These are phyloP conservation scores for Magnaporthales sp. DNA, from an alignment of 2,329 filamentous ascomycete species.

Conservation along the genomic window DNA sequence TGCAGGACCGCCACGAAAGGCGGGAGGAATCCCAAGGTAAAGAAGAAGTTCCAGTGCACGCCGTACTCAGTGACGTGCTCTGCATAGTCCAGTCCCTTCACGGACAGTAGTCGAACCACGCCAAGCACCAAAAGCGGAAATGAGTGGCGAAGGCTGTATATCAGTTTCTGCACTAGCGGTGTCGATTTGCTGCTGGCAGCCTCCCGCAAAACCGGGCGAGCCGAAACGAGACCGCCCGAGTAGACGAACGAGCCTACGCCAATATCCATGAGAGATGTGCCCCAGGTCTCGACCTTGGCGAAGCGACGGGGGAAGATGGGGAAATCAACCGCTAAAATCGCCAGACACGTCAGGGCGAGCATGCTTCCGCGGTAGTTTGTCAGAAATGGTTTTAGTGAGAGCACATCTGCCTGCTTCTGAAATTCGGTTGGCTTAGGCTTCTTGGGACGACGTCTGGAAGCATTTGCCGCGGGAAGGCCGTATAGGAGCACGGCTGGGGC, in stretches of 20 bases:
- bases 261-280: slow-evolving; percentile 96
- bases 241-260: slow-evolving; percentile 98
- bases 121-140: slow-evolving; percentile 76
- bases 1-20: slow-evolving; percentile 84
- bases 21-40: slow-evolving; percentile 81
- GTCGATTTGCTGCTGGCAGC: slow-evolving; percentile 38
- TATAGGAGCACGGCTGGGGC: slow-evolving; percentile 61
- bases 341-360: slow-evolving; percentile 82
- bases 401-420: slow-evolving; percentile 24
- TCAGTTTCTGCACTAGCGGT: slow-evolving; percentile 48
- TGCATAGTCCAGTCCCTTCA: slow-evolving; percentile 91
- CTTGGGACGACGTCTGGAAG: slow-evolving; percentile 38
- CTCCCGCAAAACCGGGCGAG: slow-evolving; percentile 68
- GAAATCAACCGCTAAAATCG: slow-evolving; percentile 97
- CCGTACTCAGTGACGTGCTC: slow-evolving; percentile 97
- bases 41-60: slow-evolving; percentile 99
- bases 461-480: slow-evolving; percentile 35
- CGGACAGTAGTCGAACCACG: slow-evolving; percentile 70
- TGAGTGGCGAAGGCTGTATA: slow-evolving; percentile 66
- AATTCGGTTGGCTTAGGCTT: slow-evolving; percentile 27
- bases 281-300: slow-evolving; percentile 98
- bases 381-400: slow-evolving; percentile 85
- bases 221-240: slow-evolving; percentile 83
- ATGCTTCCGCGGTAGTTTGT: slow-evolving; percentile 86
- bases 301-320: slow-evolving; percentile 86